Base-by-base conservation (phyloP, 768 basidiomycete genomes). In the Hypholoma sublateritium region DNA sequence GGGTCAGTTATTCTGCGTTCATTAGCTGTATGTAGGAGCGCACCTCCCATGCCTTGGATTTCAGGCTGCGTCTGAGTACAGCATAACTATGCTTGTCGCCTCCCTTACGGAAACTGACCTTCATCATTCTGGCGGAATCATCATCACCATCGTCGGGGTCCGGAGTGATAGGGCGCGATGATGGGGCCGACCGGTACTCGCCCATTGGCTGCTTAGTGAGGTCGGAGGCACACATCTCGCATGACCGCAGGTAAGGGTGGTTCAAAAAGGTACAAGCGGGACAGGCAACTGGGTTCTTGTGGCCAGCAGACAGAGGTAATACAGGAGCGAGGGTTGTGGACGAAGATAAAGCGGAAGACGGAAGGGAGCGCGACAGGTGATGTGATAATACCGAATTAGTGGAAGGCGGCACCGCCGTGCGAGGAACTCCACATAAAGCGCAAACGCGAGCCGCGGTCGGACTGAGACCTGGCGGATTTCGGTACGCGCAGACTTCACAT, bases 241-340 rank as follows among this genome's bases (percentile, higher is more conserved):
- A 98, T 7, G 74, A 68, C 0, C 70, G 70, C 54, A 95, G 76
- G 1, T 83, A 87, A 0, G 85, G 84, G 58, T 91, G 87, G 71
- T 99, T 99, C 12, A 95, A 76, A 69, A 95, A 99, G 1, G 96
- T 98, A 68, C 97, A 99, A 1, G 86, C 86, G 1, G 87, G 81
- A 70, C 96, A 99, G 13, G 88, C 72, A 43, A 89, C 76, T 34
- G 79, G 68, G 16, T 68, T 57, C 58, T 59, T 61, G 32, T 54
- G 53, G 42, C 62, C 54, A 54, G 50, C 56, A 19, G 64, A 57
- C 34, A 43, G 46, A 24, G 60, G 62, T 41, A 70, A 67, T 34
- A 56, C 60, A 17, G 70, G 69, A 43, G 72, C 67, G 53, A 74
- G 60, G 22, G 77, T 68, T 5, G 74, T 68, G 1, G 74, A 67